These are phyloP conservation scores for Oryza glumipatula DNA, from an alignment of 176 grass and related monocot genomes.

Conservation along the genomic window DNA sequence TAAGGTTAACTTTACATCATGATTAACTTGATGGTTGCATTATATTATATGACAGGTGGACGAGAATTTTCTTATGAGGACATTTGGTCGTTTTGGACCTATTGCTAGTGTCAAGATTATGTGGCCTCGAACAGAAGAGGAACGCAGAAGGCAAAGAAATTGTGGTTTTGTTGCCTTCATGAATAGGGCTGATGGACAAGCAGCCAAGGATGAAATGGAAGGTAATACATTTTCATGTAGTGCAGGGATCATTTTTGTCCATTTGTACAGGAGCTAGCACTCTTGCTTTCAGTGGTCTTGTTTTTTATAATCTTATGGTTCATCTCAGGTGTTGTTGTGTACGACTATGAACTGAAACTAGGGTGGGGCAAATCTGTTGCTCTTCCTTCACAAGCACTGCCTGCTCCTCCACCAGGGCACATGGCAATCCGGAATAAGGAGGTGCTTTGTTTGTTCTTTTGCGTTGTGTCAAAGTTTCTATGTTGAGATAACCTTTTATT, in stretches of 20 bases:
- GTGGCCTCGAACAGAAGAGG: conserved; percentile 99
- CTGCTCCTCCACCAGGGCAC: conserved; percentile 95
- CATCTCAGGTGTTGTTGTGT: conserved; percentile 85
- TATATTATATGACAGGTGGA: conserved; percentile 66
- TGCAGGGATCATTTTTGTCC: conserved; percentile 27
- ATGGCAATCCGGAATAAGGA: conserved; percentile 99
- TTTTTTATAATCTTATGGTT: conserved; percentile 27
- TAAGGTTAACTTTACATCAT: conserved; percentile 11
- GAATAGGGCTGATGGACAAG: conserved; percentile 94
- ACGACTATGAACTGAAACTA: conserved; percentile 98
- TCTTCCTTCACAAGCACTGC: conserved; percentile 92
- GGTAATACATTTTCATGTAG: conserved; percentile 43
- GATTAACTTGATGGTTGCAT: conserved; percentile 25
- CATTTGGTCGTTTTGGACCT: conserved; percentile 97
- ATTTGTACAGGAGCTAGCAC: conserved; percentile 13
- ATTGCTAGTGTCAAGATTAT: conserved; percentile 99
- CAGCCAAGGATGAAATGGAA: conserved; percentile 99
- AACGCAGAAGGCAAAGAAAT: conserved; percentile 91
- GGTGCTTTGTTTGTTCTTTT: conserved; percentile 44
- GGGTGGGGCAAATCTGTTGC: conserved; percentile 98
- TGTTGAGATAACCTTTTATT: conserved; percentile 21
- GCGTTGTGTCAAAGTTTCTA: not conserved
- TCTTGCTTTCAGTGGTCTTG: conserved; percentile 20
- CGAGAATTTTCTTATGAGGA: conserved; percentile 97
- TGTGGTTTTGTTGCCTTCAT: conserved; percentile 99